Conservation (phyloP, 2,329 filamentous ascomycete genomes). For the Verticillium albo-atrum region DNA sequence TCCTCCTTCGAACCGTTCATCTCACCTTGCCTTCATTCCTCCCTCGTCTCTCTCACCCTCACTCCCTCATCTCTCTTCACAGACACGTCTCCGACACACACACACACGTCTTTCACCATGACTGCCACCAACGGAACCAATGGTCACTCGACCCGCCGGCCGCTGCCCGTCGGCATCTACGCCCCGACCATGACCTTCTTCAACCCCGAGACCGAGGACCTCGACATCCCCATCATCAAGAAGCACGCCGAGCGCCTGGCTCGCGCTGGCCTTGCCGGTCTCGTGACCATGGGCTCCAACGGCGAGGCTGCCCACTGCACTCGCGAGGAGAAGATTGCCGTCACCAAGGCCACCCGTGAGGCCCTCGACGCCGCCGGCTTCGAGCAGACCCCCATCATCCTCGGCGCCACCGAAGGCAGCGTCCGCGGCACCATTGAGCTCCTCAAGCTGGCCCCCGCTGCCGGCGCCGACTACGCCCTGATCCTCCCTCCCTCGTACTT, state of each 20-base stretch:
- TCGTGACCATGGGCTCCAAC: slow-evolving; percentile 87
- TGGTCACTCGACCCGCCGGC: slow-evolving; percentile 32
- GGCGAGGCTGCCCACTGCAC: slow-evolving; percentile 85
- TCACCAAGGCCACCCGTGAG: slow-evolving; percentile 74
- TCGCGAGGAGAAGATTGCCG: slow-evolving; percentile 67
- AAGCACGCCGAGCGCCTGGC: slow-evolving; percentile 76
- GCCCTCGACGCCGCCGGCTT: slow-evolving; percentile 80
- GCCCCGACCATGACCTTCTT: slow-evolving; percentile 91
- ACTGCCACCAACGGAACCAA: slow-evolving; percentile 14
- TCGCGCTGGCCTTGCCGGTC: slow-evolving; percentile 71
- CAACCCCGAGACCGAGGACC: slow-evolving; percentile 74
- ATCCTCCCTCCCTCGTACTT: slow-evolving; percentile 82
- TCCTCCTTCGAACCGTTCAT: slow-evolving; percentile 12
- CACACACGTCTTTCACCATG: slow-evolving; percentile 7
- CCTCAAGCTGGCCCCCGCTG: slow-evolving; percentile 59
- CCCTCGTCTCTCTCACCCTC: slow-evolving; percentile 3
- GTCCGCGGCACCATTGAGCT: slow-evolving; percentile 77
- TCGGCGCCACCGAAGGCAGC: slow-evolving; percentile 77
- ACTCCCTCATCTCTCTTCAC: slow-evolving; percentile 1
- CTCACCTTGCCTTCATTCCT: slow-evolving; percentile 1
- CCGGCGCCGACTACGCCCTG: slow-evolving; percentile 76
- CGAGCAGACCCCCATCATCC: slow-evolving; percentile 69
- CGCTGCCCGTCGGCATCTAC: slow-evolving; percentile 78
- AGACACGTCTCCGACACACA: too few relatives aligned
- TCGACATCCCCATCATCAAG: slow-evolving; percentile 76